Conservation (phyloP, 2,329 filamentous ascomycete species). For the Xylaria sp. region DNA sequence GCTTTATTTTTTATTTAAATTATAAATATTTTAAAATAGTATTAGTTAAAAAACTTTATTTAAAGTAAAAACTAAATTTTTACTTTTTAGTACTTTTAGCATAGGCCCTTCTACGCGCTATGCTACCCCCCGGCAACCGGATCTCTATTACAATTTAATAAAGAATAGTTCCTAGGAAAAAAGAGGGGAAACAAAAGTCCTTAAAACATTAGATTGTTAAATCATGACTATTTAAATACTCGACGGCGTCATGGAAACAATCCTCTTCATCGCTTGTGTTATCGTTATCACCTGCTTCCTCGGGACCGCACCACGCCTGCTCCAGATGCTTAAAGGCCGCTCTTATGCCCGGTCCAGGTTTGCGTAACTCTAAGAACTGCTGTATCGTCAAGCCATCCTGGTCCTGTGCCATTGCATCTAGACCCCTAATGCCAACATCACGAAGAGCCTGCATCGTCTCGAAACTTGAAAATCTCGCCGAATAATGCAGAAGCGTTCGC, state of each 20-base stretch:
- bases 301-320: background rate
- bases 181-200: no score
- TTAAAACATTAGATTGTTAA: no score
- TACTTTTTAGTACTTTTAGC: no score
- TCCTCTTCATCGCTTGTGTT: background rate
- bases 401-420: constrained; percentile 2
- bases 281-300: background rate
- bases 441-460: background rate
- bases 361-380: background rate
- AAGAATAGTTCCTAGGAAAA: no score
- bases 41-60: no score
- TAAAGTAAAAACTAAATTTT: no score
- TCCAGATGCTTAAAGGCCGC: background rate
- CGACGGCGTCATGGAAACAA: background rate
- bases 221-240: background rate
- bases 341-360: background rate
- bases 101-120: no score
- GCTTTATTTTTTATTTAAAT: no score
- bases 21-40: no score
- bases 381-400: background rate
- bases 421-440: background rate
- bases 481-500: background rate
- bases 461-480: background rate
- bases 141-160: no score
- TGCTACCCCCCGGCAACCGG: no score